Base-by-base conservation (phyloP, 305 asterid genomes). In the Withania somnifera region DNA sequence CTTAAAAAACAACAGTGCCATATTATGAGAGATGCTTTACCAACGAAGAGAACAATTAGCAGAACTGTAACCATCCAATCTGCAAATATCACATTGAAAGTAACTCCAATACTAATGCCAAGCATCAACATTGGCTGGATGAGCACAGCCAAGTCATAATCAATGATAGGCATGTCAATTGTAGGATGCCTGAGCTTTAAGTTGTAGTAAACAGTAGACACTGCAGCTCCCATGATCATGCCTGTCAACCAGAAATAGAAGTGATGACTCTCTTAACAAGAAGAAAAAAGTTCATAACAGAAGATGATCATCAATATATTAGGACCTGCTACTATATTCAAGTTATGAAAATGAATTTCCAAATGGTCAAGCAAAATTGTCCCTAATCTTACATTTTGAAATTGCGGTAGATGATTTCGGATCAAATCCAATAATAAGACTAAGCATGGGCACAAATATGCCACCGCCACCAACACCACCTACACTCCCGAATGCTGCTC, bases 391-490 rank as follows among this genome's bases (percentile, higher is more conserved):
- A 95, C 99, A 95, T 93, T 95, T 95, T 54, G 99, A 95, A 84
- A 95, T 91, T 82, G 99, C 99, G 61, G 99, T 94, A 4, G 99
- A 90, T 20, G 99, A 92, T 88, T 95, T 95, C 17, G 99, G 89
- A 86, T 95, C 99, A 75, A 95, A 95, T 58, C 99, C 99, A 54
- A 95, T 79, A 82, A 95, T 71, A 54, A 95, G 90, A 79, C 92
- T 88, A 81, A 95, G 99, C 98, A 94, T 94, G 20, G 99, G 98
- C 57, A 95, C 99, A 11, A 91, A 95, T 86, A 95, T 95, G 45
- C 99, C 98, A 0, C 99, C 98, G 4, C 99, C 99, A 1, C 99
- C 98, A 81, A 95, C 98, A 63, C 99, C 99, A 13, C 99, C 99
- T 2, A 95, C 98, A 75, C 99, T 95, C 42, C 99, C 99, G 84